These are phyloP conservation scores for Exophiala alcalophila DNA, from an alignment of 2,329 filamentous ascomycete species.

Conservation along the genomic window DNA sequence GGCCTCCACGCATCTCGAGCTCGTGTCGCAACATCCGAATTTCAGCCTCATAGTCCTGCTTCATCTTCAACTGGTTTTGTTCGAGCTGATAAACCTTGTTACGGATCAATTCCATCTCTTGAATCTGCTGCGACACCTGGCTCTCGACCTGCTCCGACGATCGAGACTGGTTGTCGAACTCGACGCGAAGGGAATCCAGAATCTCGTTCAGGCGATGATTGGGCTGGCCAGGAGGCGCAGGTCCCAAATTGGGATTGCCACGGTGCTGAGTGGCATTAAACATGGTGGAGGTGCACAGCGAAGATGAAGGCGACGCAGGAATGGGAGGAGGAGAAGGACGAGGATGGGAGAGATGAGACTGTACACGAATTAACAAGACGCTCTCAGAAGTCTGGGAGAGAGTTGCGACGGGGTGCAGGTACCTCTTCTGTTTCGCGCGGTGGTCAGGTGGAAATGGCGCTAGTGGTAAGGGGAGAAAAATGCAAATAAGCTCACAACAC, in stretches of 20 bases:
- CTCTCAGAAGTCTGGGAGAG: conserved; percentile 8
- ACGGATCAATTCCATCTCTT: conserved; percentile 91
- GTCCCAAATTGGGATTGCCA: conserved; percentile 35
- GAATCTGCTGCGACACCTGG: conserved; percentile 89
- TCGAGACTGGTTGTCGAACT: conserved; percentile 83
- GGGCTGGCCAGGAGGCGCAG: conserved; percentile 50
- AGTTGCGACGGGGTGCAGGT: conserved; percentile 19
- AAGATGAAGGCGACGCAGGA: not conserved
- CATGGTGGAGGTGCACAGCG: conserved; percentile 21
- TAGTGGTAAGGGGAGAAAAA: conserved; percentile 30
- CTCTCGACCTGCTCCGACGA: conserved; percentile 86
- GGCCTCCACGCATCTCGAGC: conserved; percentile 68
- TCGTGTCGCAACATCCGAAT: conserved; percentile 82
- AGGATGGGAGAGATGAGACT: conserved; percentile 1
- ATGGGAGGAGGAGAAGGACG: not conserved
- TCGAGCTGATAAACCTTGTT: conserved; percentile 93
- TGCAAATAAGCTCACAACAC: conserved; percentile 21
- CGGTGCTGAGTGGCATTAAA: conserved; percentile 31
- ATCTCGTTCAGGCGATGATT: conserved; percentile 81
- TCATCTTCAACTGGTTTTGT: conserved; percentile 81
- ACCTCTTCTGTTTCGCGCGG: conserved; percentile 16
- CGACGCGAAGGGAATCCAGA: conserved; percentile 81
- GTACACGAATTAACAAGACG: no score
- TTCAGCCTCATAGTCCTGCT: conserved; percentile 94
- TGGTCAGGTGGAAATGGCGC: conserved; percentile 17